These are phyloP conservation scores for Glonium stellatum DNA, from an alignment of 495 filamentous ascomycete species.

Conservation along the genomic window DNA sequence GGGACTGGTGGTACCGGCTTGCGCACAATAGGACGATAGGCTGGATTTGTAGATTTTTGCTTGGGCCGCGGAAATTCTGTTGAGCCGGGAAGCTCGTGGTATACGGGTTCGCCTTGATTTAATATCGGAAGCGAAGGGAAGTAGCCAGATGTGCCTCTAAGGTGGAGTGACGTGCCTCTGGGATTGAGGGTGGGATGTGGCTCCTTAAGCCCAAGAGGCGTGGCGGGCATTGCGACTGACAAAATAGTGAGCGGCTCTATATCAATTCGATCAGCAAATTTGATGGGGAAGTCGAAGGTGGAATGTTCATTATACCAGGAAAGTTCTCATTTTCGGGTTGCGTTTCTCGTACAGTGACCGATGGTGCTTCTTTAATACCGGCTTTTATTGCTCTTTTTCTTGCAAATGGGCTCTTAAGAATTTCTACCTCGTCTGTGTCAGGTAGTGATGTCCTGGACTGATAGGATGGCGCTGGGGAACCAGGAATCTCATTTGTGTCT, in stretches of 20 bases:
- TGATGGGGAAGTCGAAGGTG: neutral
- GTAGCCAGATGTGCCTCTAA: conserved; percentile 1
- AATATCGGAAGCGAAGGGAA: neutral
- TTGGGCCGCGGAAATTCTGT: neutral
- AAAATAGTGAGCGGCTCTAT: neutral
- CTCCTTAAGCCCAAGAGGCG: neutral
- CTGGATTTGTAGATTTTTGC: neutral
- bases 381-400: neutral
- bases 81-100: conserved; percentile 3
- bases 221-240: neutral
- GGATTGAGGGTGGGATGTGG: neutral
- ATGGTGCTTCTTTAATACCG: neutral
- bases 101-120: neutral
- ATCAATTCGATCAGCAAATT: neutral
- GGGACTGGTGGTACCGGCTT: neutral
- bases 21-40: neutral
- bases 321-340: neutral
- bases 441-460: neutral
- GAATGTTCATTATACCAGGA: neutral
- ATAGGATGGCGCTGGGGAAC: neutral
- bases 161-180: neutral
- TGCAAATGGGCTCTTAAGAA: neutral
- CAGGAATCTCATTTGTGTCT: no score
- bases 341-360: neutral
- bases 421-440: neutral